These are phyloP conservation scores for Coprinopsis strossmayeri DNA, from an alignment of 768 basidiomycete species.

Conservation along the genomic window DNA sequence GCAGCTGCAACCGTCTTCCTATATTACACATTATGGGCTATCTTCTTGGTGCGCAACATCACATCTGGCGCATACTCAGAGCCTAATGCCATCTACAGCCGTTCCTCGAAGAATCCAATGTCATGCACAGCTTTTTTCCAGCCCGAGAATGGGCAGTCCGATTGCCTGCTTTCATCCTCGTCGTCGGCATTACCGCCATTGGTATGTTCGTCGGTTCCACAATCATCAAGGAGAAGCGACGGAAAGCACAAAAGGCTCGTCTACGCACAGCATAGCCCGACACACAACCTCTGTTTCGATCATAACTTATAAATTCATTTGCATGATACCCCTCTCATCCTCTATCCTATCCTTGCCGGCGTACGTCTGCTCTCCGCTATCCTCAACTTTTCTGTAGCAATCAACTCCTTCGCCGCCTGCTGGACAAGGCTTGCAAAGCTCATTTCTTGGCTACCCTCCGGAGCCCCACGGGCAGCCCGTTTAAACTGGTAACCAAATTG, in stretches of 20 bases:
- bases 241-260: conserved; percentile 56
- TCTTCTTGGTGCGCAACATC: conserved; percentile 55
- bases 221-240: conserved; percentile 66
- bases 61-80: conserved; percentile 2
- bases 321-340: neutral
- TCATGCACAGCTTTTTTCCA: conserved; percentile 77
- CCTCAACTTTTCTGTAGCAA: conserved; percentile 65
- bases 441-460: conserved; percentile 43
- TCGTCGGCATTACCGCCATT: conserved; percentile 75
- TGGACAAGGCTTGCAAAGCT: conserved; percentile 41
- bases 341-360: conserved; percentile 14
- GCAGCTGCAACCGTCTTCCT: conserved; percentile 69
- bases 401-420: conserved; percentile 56
- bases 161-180: conserved; percentile 76
- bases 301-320: conserved; percentile 6
- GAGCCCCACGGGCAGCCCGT: conserved; percentile 45
- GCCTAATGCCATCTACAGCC: conserved; percentile 40
- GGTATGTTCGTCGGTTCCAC: conserved; percentile 77
- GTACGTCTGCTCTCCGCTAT: conserved; percentile 34
- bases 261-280: conserved; percentile 47
- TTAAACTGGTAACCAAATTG: conserved; percentile 37
- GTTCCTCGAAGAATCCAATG: conserved; percentile 71
- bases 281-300: neutral
- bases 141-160: conserved; percentile 89
- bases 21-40: conserved; percentile 91